A percentile compares a stretch with the other conserved stretches of the same genome.
These are phyloP conservation scores for Sporothrix schenckii DNA, from an alignment of 2,329 filamentous ascomycete genomes.

Conservation along the genomic window DNA sequence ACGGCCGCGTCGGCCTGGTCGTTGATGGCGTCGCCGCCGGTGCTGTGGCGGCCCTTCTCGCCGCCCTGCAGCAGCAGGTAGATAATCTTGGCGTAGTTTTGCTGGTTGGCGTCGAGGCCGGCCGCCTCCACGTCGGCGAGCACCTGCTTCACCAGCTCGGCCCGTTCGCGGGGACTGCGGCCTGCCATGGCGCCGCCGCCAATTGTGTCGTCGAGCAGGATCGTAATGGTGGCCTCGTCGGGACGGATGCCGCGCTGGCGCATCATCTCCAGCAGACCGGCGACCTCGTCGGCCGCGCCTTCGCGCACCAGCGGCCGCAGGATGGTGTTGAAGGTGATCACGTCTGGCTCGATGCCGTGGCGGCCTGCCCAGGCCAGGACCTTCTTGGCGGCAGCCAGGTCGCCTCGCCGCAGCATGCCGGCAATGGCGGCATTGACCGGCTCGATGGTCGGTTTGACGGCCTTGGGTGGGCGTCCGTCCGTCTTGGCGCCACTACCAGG, in stretches of 20 bases:
- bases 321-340: constrained; percentile 69
- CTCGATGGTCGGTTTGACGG: constrained; percentile 62
- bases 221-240: constrained; percentile 72
- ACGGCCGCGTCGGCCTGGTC: constrained; percentile 52
- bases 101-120: constrained; percentile 61
- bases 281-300: constrained; percentile 53
- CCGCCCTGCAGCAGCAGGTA: constrained; percentile 58
- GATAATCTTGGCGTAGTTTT: constrained; percentile 71
- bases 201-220: constrained; percentile 66
- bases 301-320: constrained; percentile 61
- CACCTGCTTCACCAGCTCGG: constrained; percentile 51
- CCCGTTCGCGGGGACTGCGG: constrained; percentile 26
- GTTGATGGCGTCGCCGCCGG: neutral
- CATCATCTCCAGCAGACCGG: constrained; percentile 63
- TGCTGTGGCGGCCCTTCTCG: neutral
- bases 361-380: constrained; percentile 63
- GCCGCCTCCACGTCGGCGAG: constrained; percentile 61
- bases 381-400: constrained; percentile 53
- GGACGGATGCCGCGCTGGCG: constrained; percentile 55
- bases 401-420: constrained; percentile 58
- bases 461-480: constrained; percentile 36
- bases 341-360: constrained; percentile 59
- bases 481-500: neutral
- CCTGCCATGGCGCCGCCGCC: constrained; percentile 45
- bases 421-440: constrained; percentile 71